Percentiles rank a stretch among this genome's conserved stretches.
phyloP scores from a whole-genome alignment of 2,329 filamentous ascomycete genomes.

The Colletotrichum sp. region DNA sequence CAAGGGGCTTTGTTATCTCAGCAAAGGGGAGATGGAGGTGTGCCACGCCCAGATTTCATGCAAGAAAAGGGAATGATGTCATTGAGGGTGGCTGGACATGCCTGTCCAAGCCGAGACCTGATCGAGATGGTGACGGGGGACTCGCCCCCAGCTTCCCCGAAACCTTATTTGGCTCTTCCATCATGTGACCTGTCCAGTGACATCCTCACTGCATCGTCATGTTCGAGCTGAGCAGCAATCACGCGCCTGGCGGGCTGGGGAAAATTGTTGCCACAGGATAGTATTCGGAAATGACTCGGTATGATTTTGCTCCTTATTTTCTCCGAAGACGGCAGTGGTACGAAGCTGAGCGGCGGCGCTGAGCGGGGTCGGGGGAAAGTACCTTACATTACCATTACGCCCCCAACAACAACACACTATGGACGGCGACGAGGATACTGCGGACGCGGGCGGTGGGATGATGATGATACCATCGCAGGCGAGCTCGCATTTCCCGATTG shows the following conservation, averaged over 20 bases:
- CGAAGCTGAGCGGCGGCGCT: not conserved
- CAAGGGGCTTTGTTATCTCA: not conserved
- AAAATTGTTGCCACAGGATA: not conserved
- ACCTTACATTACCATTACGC: not conserved
- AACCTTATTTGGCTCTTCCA: not conserved
- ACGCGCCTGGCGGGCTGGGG: not conserved
- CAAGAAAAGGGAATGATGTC: constrained; percentile 8
- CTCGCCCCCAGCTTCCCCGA: not conserved
- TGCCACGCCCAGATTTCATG: not conserved
- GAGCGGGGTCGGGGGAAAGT: not conserved
- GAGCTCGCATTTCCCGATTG: constrained; percentile 48
- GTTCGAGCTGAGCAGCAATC: not conserved
- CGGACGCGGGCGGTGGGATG: not conserved
- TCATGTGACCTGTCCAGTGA: constrained; percentile 7
- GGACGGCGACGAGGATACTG: not conserved
- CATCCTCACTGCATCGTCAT: not conserved
- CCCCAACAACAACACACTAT: not conserved
- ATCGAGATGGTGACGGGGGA: constrained; percentile 9
- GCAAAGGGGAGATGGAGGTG: not conserved
- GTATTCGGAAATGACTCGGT: not conserved
- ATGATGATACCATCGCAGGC: constrained; percentile 39
- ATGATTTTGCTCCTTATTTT: too few relatives aligned
- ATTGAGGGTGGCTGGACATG: constrained; percentile 4
- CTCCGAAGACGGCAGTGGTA: not conserved
- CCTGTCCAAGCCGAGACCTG: not conserved